Base-by-base conservation (phyloP, 768 basidiomycete genomes). In the Pleurotus citrinopileatus region DNA sequence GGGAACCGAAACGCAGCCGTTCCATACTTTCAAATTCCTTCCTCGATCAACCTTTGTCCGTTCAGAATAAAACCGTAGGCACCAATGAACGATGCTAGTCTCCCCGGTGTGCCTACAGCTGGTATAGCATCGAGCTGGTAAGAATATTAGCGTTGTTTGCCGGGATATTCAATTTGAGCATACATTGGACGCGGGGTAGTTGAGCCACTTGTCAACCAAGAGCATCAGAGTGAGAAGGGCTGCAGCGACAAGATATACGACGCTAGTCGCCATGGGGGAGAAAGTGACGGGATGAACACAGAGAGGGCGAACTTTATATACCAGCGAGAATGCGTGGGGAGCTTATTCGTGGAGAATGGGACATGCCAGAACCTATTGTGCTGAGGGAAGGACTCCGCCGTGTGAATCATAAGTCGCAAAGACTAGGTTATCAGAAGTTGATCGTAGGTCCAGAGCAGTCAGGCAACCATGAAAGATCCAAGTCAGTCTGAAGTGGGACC, bases 21-120 rank as follows among this genome's bases (percentile, higher is more conserved):
- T 17, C 52, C 38, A 25, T 43, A 55, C 36, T 61, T 70, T n/a
- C 59, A 37, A 52, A 68, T 69, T 0, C 74, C 74, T 34, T 70
- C 67, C n/a, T 60, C 61, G 6, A 73, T 38, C 53, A 73, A 59
- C 5, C 54, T 56, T 5, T 57, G 53, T 1, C 61, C 61, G 38
- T 67, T 53, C 15, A 52, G 40, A 17, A 70, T 34, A 42, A 59
- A 73, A 9, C 55, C 56, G 13, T 66, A 17, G 2, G 65, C 69
- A 4, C 67, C 65, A 15, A 69, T 44, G 54, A 65, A 69, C 3
- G 71, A 73, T 3, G 70, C 55, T 15, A 73, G 36, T 1, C 69
- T 62, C 19, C 61, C 63, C 12, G 68, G 66, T n/a, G 60, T 65
- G 2, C 74, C 75, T 15, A 73, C 59, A 8, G 72, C 63, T 10